These are phyloP conservation scores for Tuber magnatum DNA, from an alignment of 495 filamentous ascomycete species.

Conservation along the genomic window DNA sequence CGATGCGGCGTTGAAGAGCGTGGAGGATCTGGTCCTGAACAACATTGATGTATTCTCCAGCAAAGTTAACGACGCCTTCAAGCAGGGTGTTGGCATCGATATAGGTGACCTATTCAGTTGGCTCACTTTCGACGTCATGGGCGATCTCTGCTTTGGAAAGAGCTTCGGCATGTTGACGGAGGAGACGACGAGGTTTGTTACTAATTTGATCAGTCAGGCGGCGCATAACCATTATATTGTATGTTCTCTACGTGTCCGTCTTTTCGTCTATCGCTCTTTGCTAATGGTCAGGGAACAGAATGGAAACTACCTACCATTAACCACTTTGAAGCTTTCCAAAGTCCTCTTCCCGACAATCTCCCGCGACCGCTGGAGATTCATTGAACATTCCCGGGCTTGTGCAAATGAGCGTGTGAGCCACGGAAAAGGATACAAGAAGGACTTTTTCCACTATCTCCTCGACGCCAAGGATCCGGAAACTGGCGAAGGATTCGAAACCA, in stretches of 20 bases:
- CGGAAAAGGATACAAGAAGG: conserved; percentile 35
- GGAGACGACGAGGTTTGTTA: conserved; percentile 44
- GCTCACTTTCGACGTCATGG: conserved; percentile 50
- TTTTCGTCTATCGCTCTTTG: neutral
- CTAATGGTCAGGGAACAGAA: conserved; percentile 43
- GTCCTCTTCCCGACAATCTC: conserved; percentile 55
- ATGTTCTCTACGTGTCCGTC: conserved; percentile 24
- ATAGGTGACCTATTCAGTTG: conserved; percentile 51
- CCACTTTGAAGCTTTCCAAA: conserved; percentile 52
- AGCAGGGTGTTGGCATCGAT: conserved; percentile 41
- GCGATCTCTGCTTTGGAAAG: conserved; percentile 42
- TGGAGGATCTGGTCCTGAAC: conserved; percentile 50
- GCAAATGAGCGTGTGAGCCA: conserved; percentile 50
- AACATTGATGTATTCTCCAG: conserved; percentile 46
- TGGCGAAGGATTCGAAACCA: conserved; percentile 41
- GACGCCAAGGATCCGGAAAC: conserved; percentile 55
- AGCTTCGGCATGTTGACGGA: conserved; percentile 43
- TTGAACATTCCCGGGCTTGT: conserved; percentile 54
- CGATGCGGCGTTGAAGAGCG: conserved; percentile 48
- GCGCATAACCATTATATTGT: conserved; percentile 52
- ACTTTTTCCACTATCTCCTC: conserved; percentile 54
- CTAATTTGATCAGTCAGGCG: conserved; percentile 49
- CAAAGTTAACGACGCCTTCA: conserved; percentile 34
- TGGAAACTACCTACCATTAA: conserved; percentile 54
- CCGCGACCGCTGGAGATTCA: conserved; percentile 54